phyloP scores from a whole-genome alignment of 108 stramenopile species.

The Schizochytrium sp. region DNA sequence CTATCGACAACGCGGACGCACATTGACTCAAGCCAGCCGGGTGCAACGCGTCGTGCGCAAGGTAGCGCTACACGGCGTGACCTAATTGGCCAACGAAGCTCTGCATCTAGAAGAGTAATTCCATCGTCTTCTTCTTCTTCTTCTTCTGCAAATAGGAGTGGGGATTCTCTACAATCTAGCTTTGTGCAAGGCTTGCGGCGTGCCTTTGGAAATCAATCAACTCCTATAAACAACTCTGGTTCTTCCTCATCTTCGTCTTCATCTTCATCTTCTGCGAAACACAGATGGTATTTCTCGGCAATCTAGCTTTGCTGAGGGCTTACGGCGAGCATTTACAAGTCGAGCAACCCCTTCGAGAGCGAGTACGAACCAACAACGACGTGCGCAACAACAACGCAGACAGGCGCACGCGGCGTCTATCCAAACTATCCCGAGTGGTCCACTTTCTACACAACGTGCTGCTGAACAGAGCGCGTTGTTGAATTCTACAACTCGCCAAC shows the following conservation, averaged over 20 bases:
- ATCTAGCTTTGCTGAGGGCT: too few species aligned
- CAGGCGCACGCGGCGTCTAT: too few species aligned
- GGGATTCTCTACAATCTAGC: not conserved
- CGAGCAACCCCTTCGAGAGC: too few species aligned
- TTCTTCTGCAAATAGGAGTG: not conserved
- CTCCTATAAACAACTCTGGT: not conserved
- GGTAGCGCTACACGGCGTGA: not conserved
- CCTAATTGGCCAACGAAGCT: not conserved
- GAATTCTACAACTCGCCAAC: not conserved
- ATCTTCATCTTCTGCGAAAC: too few species aligned
- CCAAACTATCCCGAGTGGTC: too few species aligned
- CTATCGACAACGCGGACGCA: not conserved
- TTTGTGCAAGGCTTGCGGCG: conserved; percentile 1
- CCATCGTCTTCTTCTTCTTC: not conserved
- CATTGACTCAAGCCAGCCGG: not conserved
- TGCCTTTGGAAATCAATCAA: not conserved
- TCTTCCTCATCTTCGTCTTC: not conserved
- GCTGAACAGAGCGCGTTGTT: not conserved
- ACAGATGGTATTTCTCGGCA: too few species aligned
- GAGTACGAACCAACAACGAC: too few species aligned
- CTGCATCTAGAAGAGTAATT: not conserved
- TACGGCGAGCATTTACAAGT: too few species aligned
- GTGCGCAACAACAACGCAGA: too few species aligned
- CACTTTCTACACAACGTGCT: too few species aligned
- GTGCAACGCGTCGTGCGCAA: not conserved